phyloP scores from a whole-genome alignment of 1,139 yeast species.

The Debaryomyces udenii region DNA sequence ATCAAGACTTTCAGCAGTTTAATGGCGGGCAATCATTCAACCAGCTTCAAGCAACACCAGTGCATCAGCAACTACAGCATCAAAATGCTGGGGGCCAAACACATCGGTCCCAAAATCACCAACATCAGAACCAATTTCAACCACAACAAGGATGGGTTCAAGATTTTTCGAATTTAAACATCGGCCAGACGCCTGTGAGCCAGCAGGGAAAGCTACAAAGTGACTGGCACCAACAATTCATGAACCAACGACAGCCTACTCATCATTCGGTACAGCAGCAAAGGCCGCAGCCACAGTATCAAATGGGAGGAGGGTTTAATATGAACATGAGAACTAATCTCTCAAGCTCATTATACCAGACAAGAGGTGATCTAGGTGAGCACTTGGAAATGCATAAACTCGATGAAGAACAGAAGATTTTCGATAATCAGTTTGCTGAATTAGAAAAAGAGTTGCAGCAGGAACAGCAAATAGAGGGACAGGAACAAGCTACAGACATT shows the following conservation, averaged over 20 bases:
- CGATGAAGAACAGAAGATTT: constrained; percentile 30
- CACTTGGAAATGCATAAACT: constrained; percentile 35
- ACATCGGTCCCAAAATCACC: constrained; percentile 4
- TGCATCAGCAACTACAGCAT: constrained; percentile 3
- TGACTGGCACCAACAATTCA: constrained; percentile 37
- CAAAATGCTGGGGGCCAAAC: neutral
- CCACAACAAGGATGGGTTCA: constrained; percentile 32
- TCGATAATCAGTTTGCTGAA: constrained; percentile 41
- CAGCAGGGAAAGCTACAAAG: constrained; percentile 13
- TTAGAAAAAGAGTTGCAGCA: constrained; percentile 36
- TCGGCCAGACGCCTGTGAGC: constrained; percentile 16
- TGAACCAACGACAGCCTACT: constrained; percentile 19
- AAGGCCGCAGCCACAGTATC: constrained; percentile 15
- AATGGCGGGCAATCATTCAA: constrained; percentile 14
- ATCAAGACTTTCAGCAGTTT: constrained; percentile 41
- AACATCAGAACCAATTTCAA: constrained; percentile 14
- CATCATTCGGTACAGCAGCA: constrained; percentile 13
- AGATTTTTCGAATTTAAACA: constrained; percentile 35
- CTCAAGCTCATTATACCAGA: constrained; percentile 17
- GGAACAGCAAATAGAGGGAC: constrained; percentile 13
- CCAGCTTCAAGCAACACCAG: constrained; percentile 1
- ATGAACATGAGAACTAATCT: constrained; percentile 24
- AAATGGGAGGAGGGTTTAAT: constrained; percentile 11
- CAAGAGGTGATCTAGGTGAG: constrained; percentile 22
- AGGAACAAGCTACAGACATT: constrained; percentile 8